Base-by-base conservation (phyloP, 2,329 filamentous ascomycete genomes). In the Annulohypoxylon truncatum region DNA sequence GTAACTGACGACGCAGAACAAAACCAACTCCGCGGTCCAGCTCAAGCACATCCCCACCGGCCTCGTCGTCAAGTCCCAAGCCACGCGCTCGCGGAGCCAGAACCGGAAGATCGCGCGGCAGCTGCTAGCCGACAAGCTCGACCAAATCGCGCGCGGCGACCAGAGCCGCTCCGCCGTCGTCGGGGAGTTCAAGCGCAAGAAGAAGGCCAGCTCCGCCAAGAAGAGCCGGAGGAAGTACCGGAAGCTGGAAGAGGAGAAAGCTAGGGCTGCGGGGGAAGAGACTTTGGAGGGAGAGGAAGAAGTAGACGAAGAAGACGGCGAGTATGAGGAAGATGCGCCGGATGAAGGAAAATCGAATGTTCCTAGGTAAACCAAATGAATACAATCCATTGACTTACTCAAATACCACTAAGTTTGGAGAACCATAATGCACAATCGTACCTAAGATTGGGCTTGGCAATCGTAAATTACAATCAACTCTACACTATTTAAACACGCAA, bases 11-110 rank as follows among this genome's bases (percentile, higher is more conserved):
- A 18, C 3, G 2, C 15, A 90, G 91, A 99, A 99, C 81, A 99
- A 99, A 88, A 99, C 96, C 24, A 94, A 90, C 70, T 97, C 93
- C 0, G 95, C 95, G 35, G 95, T 97, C 2, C 96, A 99, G 78
- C 84, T 99, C 33, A 96, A 91, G 72, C 96, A 99, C 79, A 81
- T 92, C 13, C 93, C 95, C 4, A 97, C 94, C 0, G 95, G 95
- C 66, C 89, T 97, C 56, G 94, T 98, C 12, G 88, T 99, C 68
- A 99, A 99, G 81, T 95, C 89, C 60, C 96, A 99, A 80, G 93
- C 91, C 18, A 98, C 96, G 7, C 90, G 96, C 50, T 96, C 92
- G 1, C 89, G 93, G 15, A 87, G 87, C 61, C 92, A 97, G 79
- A 99, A 99, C 78, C 88, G 94, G 68, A 94, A 92, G 78, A 90